Evolutionary conservation across 495 filamentous ascomycete genomes (phyloP).

Genomic region (Rostrohypoxylon terebratum): DNA sequence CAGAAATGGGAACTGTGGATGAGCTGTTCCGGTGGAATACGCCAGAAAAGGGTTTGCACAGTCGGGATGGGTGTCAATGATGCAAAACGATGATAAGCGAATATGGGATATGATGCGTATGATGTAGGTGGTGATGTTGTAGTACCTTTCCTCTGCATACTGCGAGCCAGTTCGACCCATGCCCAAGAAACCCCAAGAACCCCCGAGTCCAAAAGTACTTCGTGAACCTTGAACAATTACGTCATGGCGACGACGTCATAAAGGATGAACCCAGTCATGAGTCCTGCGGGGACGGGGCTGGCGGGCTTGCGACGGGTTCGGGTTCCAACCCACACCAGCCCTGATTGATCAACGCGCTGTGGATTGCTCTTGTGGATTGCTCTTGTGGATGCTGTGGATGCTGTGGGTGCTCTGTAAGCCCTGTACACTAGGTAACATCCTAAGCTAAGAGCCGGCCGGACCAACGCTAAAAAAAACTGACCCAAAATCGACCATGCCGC

Average conservation of each 20-base stretch:
- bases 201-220: no score
- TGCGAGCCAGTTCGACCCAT: constrained; percentile 15
- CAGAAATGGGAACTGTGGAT: constrained; percentile 36
- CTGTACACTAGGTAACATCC: constrained; percentile 8
- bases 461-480: neutral
- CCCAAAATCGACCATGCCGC: constrained; percentile 32
- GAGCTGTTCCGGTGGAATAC: constrained; percentile 39
- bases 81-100: constrained; percentile 44
- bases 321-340: constrained; percentile 30
- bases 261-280: constrained; percentile 20
- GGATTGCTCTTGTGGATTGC: no score
- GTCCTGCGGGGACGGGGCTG: constrained; percentile 33
- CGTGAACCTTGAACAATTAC: constrained; percentile 3
- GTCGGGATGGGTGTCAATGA: constrained; percentile 30
- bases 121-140: constrained; percentile 51
- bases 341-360: constrained; percentile 45
- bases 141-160: constrained; percentile 9
- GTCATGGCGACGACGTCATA: constrained; percentile 47
- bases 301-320: constrained; percentile 16
- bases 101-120: constrained; percentile 30
- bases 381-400: no score
- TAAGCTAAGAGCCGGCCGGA: constrained; percentile 24
- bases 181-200: constrained; percentile 17
- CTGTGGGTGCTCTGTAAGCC: no score
- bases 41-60: constrained; percentile 26